These are phyloP conservation scores for Hypomontagnella submonticulosa DNA, from an alignment of 495 filamentous ascomycete genomes.

Conservation along the genomic window DNA sequence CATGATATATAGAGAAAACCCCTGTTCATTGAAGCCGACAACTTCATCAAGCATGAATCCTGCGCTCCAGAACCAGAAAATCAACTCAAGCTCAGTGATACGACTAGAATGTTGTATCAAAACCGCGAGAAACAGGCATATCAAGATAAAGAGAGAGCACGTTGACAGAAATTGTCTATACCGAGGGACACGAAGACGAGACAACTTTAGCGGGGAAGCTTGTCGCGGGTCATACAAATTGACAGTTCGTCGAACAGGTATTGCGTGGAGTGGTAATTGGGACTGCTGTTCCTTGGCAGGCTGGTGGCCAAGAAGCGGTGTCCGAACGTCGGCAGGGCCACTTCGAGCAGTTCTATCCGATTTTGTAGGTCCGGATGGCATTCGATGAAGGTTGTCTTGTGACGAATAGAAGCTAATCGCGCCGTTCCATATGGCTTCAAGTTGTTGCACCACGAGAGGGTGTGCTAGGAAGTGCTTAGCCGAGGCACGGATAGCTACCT, in stretches of 20 bases:
- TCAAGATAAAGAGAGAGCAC: constrained; percentile 79
- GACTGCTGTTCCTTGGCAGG: constrained; percentile 51
- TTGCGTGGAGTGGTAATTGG: constrained; percentile 47
- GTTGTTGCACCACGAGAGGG: constrained; percentile 87
- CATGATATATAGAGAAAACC: constrained; percentile 94
- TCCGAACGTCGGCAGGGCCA: constrained; percentile 47
- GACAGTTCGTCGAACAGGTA: constrained; percentile 74
- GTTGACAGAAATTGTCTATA: constrained; percentile 92
- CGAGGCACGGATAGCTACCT: constrained; percentile 88
- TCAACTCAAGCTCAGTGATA: constrained; percentile 82
- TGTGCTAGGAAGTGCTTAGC: constrained; percentile 91
- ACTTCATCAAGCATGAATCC: constrained; percentile 98
- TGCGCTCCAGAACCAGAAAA: constrained; percentile 97
- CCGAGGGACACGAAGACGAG: constrained; percentile 85
- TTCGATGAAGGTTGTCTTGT: constrained; percentile 82
- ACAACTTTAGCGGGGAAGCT: constrained; percentile 90
- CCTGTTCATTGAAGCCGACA: constrained; percentile 91
- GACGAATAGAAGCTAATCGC: constrained; percentile 91
- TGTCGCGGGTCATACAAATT: constrained; percentile 90
- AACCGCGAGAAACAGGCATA: constrained; percentile 85
- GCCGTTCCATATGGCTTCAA: constrained; percentile 95
- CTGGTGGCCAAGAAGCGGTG: constrained; percentile 57
- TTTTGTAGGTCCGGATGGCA: constrained; percentile 36
- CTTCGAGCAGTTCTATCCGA: constrained; percentile 27
- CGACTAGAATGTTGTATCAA: constrained; percentile 72